These are phyloP conservation scores for Quercus glauca DNA, from an alignment of 306 rosid species.

Conservation along the genomic window DNA sequence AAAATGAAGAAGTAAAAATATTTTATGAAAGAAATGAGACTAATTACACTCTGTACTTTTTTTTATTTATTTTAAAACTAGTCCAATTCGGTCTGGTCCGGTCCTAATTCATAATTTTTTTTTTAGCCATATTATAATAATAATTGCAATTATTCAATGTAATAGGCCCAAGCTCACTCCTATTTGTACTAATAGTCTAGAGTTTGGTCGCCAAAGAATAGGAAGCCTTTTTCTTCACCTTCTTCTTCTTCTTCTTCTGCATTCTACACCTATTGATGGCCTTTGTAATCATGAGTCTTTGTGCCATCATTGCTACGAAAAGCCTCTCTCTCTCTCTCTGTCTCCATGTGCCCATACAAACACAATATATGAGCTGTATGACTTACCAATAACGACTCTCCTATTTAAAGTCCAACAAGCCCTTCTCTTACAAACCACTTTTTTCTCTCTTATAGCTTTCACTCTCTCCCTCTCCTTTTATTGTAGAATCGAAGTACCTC, in stretches of 20 bases:
- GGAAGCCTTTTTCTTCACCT: background rate
- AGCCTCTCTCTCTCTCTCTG: conserved; percentile 36
- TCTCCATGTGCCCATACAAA: conserved; percentile 28
- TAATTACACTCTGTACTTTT: too few relatives aligned
- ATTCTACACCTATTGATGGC: conserved; percentile 50
- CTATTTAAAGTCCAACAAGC: conserved; percentile 40
- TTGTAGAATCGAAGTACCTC: background rate
- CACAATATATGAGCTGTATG: conserved; percentile 42
- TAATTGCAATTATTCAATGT: too few relatives aligned
- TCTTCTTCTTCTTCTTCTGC: conserved; percentile 36
- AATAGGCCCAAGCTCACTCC: too few relatives aligned
- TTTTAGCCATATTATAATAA: too few relatives aligned
- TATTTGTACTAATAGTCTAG: too few relatives aligned
- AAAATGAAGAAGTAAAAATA: too few relatives aligned
- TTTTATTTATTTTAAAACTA: too few relatives aligned
- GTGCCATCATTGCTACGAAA: conserved; percentile 68
- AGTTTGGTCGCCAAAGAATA: conserved; percentile 13
- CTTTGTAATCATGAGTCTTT: conserved; percentile 65
- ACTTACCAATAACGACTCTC: background rate
- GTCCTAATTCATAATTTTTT: too few relatives aligned
- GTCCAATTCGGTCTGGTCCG: too few relatives aligned
- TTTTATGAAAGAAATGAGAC: too few relatives aligned
- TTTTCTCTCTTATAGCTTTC: conserved; percentile 1
- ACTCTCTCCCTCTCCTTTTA: background rate
- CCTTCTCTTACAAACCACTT: conserved; percentile 22